phyloP scores from a whole-genome alignment of 2,329 filamentous ascomycete genomes.

The Pseudodiploospora longispora region DNA sequence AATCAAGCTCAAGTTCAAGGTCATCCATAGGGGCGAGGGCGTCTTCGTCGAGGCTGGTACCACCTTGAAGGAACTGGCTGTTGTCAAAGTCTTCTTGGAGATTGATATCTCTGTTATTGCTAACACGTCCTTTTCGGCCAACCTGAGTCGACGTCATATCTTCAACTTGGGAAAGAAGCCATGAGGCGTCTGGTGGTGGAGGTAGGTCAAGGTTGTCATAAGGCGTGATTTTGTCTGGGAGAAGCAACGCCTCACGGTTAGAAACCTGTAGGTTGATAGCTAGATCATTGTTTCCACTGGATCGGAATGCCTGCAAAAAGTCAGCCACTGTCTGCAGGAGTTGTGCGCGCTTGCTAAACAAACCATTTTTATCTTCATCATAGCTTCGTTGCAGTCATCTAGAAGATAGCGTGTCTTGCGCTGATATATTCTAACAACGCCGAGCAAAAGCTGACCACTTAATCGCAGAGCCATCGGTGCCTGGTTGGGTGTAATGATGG shows the following conservation, averaged over 20 bases:
- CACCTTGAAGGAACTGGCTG: conserved; percentile 74
- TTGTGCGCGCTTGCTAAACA: conserved; percentile 13
- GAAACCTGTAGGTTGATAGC: conserved; percentile 73
- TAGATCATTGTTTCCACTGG: conserved; percentile 89
- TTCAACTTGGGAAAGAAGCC: conserved; percentile 70
- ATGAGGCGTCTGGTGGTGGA: conserved; percentile 80
- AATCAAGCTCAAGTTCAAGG: conserved; percentile 64
- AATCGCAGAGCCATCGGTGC: conserved; percentile 91
- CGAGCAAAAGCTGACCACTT: conserved; percentile 86
- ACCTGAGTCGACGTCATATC: conserved; percentile 46
- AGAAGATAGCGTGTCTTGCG: conserved; percentile 92
- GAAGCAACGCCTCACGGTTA: conserved; percentile 76
- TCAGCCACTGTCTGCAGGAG: conserved; percentile 15
- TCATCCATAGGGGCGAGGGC: conserved; percentile 53
- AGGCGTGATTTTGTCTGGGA: conserved; percentile 88
- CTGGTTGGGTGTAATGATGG: conserved; percentile 87
- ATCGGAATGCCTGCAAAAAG: conserved; percentile 71
- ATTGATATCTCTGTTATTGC: conserved; percentile 58
- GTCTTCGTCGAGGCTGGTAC: conserved; percentile 50
- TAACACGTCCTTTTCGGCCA: conserved; percentile 49
- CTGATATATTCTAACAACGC: conserved; percentile 96
- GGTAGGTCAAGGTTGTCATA: conserved; percentile 71
- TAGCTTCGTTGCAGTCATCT: conserved; percentile 94
- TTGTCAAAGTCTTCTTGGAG: conserved; percentile 61
- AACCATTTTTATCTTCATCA: conserved; percentile 99